These are phyloP conservation scores for Thermothielavioides terrestris DNA, from an alignment of 495 filamentous ascomycete species.

Conservation along the genomic window DNA sequence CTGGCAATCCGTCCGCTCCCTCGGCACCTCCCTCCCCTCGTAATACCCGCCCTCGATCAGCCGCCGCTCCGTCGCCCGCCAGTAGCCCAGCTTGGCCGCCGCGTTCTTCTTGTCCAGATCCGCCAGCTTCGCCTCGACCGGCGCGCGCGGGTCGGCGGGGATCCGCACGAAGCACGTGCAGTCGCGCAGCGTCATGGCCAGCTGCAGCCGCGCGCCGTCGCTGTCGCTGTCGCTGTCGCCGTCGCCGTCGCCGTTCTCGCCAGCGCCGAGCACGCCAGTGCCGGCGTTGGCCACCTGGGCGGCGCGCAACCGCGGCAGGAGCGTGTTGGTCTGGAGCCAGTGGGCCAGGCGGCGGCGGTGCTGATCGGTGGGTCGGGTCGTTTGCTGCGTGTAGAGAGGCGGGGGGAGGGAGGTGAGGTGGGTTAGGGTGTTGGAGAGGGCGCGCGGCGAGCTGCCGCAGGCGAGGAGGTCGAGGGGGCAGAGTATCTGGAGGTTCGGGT, in stretches of 20 bases:
- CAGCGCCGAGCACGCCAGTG: constrained; percentile 31
- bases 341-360: constrained; percentile 8
- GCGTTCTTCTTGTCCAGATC: constrained; percentile 85
- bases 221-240: constrained; percentile 33
- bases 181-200: constrained; percentile 84
- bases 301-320: constrained; percentile 39
- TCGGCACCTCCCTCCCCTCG: constrained; percentile 38
- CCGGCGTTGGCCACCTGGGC: constrained; percentile 45
- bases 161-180: constrained; percentile 75
- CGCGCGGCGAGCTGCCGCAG: not conserved
- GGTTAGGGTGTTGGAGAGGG: constrained; percentile 1
- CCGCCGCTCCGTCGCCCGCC: constrained; percentile 54
- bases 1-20: constrained; percentile 16
- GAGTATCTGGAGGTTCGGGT: constrained; percentile 3
- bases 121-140: constrained; percentile 65
- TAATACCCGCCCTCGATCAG: constrained; percentile 73
- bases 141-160: constrained; percentile 16
- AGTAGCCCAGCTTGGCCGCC: constrained; percentile 61
- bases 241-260: constrained; percentile 34
- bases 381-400: not conserved
- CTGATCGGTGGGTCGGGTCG: not conserved
- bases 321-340: constrained; percentile 24
- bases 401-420: not conserved
- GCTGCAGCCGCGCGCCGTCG: constrained; percentile 26
- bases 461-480: constrained; percentile 24